phyloP scores from a whole-genome alignment of 1,139 yeast species.

The Taiozyma sp. region DNA sequence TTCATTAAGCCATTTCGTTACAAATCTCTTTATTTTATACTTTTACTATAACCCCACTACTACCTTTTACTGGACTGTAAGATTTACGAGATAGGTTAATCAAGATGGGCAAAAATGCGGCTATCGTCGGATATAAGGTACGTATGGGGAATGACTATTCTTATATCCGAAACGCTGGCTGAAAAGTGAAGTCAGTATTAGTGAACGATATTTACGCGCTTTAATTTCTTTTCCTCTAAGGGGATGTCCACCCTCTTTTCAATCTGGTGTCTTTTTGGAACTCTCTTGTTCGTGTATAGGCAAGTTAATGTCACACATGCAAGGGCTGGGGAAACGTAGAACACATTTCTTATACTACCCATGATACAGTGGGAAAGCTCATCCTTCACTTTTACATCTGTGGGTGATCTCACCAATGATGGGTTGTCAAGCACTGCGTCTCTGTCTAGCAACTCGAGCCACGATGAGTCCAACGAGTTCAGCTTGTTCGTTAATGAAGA shows the following conservation, averaged over 20 bases:
- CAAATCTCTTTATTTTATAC: no score
- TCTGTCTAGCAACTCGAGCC: not conserved
- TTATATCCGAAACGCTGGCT: no score
- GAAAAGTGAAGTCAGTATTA: not conserved
- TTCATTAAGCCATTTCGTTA: no score
- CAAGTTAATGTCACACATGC: slow-evolving; percentile 29
- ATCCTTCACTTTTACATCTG: not conserved
- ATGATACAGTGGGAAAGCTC: slow-evolving; percentile 24
- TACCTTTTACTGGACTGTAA: no score
- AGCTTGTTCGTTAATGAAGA: slow-evolving; percentile 27
- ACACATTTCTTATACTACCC: slow-evolving; percentile 37
- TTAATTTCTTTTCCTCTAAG: not conserved
- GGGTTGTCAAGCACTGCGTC: slow-evolving; percentile 2
- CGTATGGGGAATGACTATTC: no score
- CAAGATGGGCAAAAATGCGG: no score
- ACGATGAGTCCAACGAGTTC: slow-evolving; percentile 8
- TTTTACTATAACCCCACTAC: no score
- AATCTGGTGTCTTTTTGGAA: slow-evolving; percentile 28
- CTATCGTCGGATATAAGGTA: no score
- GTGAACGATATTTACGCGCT: not conserved
- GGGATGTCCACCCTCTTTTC: not conserved
- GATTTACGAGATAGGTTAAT: no score
- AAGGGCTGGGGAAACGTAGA: slow-evolving; percentile 37
- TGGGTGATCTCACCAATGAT: not conserved
- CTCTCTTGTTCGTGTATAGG: slow-evolving; percentile 35